Conservation (phyloP, 1,139 yeast species). For the Nakaseomyces nivariensis region DNA sequence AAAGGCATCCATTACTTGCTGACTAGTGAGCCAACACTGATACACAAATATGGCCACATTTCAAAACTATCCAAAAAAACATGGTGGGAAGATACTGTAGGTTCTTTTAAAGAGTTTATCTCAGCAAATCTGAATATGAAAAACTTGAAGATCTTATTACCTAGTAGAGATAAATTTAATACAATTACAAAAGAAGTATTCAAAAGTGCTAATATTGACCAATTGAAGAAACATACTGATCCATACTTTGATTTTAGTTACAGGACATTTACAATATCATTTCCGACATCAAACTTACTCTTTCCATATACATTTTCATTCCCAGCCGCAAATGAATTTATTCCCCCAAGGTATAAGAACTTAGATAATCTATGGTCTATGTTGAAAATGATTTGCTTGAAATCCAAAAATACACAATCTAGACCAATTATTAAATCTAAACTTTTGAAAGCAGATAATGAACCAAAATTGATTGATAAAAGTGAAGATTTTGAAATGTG, state of each 20-base stretch:
- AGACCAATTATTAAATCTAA: conserved; percentile 27
- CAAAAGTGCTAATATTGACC: background rate
- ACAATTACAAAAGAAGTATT: background rate
- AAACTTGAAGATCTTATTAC: conserved; percentile 26
- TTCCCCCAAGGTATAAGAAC: conserved; percentile 26
- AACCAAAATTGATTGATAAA: conserved; percentile 28
- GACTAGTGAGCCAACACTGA: background rate
- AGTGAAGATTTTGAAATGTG: conserved; percentile 39
- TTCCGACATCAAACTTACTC: background rate
- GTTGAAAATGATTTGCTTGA: conserved; percentile 22
- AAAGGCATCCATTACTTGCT: conserved; percentile 1
- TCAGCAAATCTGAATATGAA: conserved; percentile 14
- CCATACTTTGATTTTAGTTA: conserved; percentile 1
- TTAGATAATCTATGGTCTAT: conserved; percentile 20
- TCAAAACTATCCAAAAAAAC: background rate
- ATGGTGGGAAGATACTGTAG: background rate
- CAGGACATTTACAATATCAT: background rate
- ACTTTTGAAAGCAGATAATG: conserved; percentile 9
- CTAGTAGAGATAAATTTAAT: conserved; percentile 2
- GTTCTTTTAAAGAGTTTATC: background rate
- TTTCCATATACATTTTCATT: conserved; percentile 8
- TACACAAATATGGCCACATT: background rate
- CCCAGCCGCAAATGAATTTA: conserved; percentile 16
- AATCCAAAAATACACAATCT: conserved; percentile 27
- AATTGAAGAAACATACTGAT: background rate